phyloP scores from a whole-genome alignment of 2,329 filamentous ascomycete species.

The Monosporascus ibericus region DNA sequence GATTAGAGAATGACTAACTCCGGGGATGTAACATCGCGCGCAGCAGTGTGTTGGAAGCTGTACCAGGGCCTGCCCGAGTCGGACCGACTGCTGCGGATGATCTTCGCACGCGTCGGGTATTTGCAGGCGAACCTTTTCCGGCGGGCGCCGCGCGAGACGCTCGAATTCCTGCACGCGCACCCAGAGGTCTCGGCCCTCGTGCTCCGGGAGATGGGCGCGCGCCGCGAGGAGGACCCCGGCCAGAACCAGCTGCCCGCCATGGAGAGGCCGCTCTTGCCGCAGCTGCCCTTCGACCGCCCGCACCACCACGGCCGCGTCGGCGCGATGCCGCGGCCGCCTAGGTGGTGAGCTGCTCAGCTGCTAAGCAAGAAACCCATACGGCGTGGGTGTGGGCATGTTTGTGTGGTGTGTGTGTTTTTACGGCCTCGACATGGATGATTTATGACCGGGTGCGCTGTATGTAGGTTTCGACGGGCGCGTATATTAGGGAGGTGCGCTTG shows the following conservation, averaged over 20 bases:
- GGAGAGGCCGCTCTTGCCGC: slow-evolving; percentile 27
- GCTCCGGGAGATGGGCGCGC: slow-evolving; percentile 38
- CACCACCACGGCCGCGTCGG: neutral
- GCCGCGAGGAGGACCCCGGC: slow-evolving; percentile 33
- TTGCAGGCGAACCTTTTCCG: slow-evolving; percentile 40
- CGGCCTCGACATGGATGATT: too few relatives aligned
- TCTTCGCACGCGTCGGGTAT: slow-evolving; percentile 43
- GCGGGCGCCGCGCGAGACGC: slow-evolving; percentile 32
- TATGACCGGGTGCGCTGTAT: too few relatives aligned
- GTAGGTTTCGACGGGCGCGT: too few relatives aligned
- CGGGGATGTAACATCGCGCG: too few relatives aligned
- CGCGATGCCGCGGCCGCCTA: neutral
- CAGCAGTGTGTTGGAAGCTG: slow-evolving; percentile 32
- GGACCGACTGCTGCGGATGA: slow-evolving; percentile 39
- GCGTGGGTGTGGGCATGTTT: neutral
- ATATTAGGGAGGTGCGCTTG: too few relatives aligned
- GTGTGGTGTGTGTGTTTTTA: neutral
- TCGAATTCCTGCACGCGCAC: slow-evolving; percentile 35
- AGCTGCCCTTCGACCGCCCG: slow-evolving; percentile 12
- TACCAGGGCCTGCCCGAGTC: slow-evolving; percentile 35
- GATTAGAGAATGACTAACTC: too few relatives aligned
- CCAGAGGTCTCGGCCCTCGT: slow-evolving; percentile 41
- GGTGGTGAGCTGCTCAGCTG: neutral
- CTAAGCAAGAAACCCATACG: neutral
- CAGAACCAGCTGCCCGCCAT: slow-evolving; percentile 37